Base-by-base conservation (phyloP, 2,329 filamentous ascomycete species). In the Talaromyces sp. region DNA sequence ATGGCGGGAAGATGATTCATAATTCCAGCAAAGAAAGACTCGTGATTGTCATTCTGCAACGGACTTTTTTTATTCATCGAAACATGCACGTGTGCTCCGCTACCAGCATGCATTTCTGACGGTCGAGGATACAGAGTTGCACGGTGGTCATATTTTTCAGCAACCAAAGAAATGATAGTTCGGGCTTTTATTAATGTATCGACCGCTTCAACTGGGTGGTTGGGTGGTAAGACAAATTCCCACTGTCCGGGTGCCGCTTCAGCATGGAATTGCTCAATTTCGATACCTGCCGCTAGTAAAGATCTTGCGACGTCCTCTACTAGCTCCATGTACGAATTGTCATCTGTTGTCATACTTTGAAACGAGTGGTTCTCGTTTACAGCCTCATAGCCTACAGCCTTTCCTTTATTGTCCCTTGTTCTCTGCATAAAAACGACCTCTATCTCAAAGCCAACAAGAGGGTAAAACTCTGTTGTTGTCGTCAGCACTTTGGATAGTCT, bases 221-320 rank as follows among this genome's bases (percentile, higher is more conserved):
- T 26, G 3, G 68, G 68, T 1, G 64, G 64, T 1, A 71, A 62
- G 3, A 69, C 64, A 55, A 71, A 70, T 56, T 71, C 68, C 63
- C 65, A 71, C 56, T 71, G 70, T 2, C 68, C 68, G 1, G 68
- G 67, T 2, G 62, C 63, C 14, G 63, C 62, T 54, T 71, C 69
- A 19, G 67, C 55, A 38, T 71, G 70, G 56, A 68, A 69, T 46
- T 71, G 67, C 43, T 70, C 62, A 11, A 71, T 38, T 4, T 55
- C 26, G 10, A 71, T 63, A 17, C 64, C 68, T 6, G 59, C 61
- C 4, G 56, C 54, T 19, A 61, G 51, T 5, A 71, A 29, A 7
- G 63, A 57, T 17, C 62, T 31, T 8, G 56, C 59, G 26, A 67
- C 65, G 6, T 59, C 58, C 35, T 71, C 69, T 3, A 51, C 24